Base-by-base conservation (phyloP, 2,329 filamentous ascomycete genomes). In the Ascochyta clinopodiicola region DNA sequence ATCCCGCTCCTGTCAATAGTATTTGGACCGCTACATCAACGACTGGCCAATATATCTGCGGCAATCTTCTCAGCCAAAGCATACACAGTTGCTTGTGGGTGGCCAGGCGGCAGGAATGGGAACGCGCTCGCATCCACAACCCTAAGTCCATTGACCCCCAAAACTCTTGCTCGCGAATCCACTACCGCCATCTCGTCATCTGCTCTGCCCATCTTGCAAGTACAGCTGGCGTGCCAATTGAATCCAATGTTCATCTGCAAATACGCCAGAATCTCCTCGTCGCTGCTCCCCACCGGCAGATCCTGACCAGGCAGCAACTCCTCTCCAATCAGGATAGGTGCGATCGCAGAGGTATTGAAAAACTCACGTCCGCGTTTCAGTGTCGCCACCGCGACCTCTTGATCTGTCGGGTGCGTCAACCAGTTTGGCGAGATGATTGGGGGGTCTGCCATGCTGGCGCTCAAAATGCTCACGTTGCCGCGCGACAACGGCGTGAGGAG, bases 81-180 rank as follows among this genome's bases (percentile, higher is more conserved):
- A 61, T 58, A 73, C 4, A 72, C 49, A 6, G 60, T 67, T 35
- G 44, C 47, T 62, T 69, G 64, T 9, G 72, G 69, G 60, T 76
- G 73, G 6, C 75, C 74, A 1, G 75, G 74, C n/a, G 72, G 70
- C 29, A 73, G 48, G n/a, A 75, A 58, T 0, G 72, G 57, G 37
- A 76, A 70, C 24, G 61, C 57, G 19, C 56, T 61, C 2, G 70
- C 67, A 63, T 77, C 74, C 19, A 76, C 70, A 1, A 77, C 70
- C 29, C 75, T 56, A 48, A 77, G 47, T 6, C 61, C 58, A 13
- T 61, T 38, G 1, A 74, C 68, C 3, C 74, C 73, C 48, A 69
- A 66, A 0, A 77, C 75, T 21, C 64, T 61, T 8, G 60, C 73
- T 37, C 68, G 63, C 10, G 57, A 60, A 58, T 77, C 75, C 12